Base-by-base conservation (phyloP, 2,329 filamentous ascomycete species). In the Hypoxylon sp. region DNA sequence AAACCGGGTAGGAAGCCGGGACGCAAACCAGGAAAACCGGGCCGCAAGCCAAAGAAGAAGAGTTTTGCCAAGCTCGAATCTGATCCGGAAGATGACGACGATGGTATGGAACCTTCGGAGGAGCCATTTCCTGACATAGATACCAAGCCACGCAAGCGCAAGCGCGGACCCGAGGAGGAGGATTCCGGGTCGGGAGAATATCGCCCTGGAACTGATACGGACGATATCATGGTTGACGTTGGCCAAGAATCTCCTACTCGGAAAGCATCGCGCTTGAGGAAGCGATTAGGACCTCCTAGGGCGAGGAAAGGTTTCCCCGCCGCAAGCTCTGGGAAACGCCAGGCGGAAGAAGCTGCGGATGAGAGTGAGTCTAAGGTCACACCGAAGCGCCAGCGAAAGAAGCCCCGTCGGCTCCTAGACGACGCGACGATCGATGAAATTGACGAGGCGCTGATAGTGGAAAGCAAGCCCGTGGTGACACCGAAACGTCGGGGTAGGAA, bases 1-100 rank as follows among this genome's bases (percentile, higher is more conserved):
- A 75, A 74, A 52, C 71, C 71, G 3, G 69, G 73, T 11, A 70
- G 73, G 2, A 73, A 72, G 26, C 70, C 71, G 3, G 69, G 70
- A 2, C 70, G 70, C 26, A 71, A 71, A 49, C 69, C 70, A 8
- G 73, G 70, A 37, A 70, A 70, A 47, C 69, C 70, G 11, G 73
- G 74, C 5, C 70, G 68, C 39, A 75, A 74, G 37, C 73, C 73
- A 17, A 72, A 71, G 55, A 74, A 72, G 56, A 74, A 75, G 61
- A 72, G 70, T 13, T 73, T 74, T 34, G 72, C 72, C 13, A 67
- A 65, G 20, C 24, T 72, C 15, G 73, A 72, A 17, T 73, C 70
- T 4, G 72, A 73, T 28, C 59, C 53, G 13, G 71, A 74, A 34
- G 70, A 71, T 24, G 72, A 74, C 4, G 70, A 72, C 8, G 57